Evolutionary conservation across 805 yeast genomes (phyloP), one percentile per base, ranked within the genome.

Genomic region (Nematodospora valgi): DNA sequence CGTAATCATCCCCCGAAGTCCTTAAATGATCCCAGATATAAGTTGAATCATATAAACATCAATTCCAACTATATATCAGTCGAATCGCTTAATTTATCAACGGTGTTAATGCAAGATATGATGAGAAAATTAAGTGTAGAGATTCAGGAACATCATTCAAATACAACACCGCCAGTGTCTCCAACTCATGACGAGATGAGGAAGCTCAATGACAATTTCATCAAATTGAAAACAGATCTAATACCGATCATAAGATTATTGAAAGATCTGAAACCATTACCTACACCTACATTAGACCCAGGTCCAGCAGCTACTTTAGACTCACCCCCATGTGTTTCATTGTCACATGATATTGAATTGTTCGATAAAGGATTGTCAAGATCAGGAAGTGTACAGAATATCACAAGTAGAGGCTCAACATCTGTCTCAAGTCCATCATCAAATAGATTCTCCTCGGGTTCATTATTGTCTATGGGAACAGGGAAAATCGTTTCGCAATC

Each of bases 201-300:
- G 40, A 61, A 58, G 40, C 63, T 82, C 32, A 61, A 62, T 34
- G 85, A 79, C 16, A 73, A 71, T 47, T 74, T 79, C 50, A 58
- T 64, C 30, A 68, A 75, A 47, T 64, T 83, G 43, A 68, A 82
- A 34, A 77, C 80, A 29, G 89, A 82, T 41, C 57, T 82, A 45
- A 59, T 78, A 27, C 89, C 88, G 1, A 68, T 81, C 6, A 68
- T 80, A 37, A 70, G 81, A 38, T 62, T 74, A 32, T 64, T 74
- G 30, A 82, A 82, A 48, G 88, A 82, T 54, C 59, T 74, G 43
- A 72, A 77, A 47, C 87, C 86, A 4, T 62, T 82, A 34, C 87
- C 87, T 0, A 76, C 82, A 0, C 87, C 84, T 5, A 72, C 76
- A 1, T 54, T 66, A 27, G 74, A 53, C 43, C 72, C 72, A 1